Base-by-base conservation (phyloP, 305 asterid species). In the Rubia tinctorum region DNA sequence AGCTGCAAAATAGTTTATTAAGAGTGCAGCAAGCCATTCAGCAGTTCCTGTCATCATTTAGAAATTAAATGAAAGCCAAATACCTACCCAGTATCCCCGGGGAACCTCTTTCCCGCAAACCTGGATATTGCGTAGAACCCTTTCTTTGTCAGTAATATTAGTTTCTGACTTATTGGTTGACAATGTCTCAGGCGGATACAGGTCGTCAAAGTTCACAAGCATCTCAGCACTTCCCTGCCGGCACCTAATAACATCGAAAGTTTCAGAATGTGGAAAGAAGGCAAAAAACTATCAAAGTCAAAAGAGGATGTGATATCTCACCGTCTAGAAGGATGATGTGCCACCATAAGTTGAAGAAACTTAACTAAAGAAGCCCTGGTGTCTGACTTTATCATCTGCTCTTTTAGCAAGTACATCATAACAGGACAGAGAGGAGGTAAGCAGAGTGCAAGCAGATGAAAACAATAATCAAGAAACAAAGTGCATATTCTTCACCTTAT, bases 251-350 rank as follows among this genome's bases (percentile, higher is more conserved):
- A 71, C 72, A 63, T 44, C 64, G 49, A 75, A 47, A 63, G 65
- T 66, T 75, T 71, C 18, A 68, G 75, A 73, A 75, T 58, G 73
- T 72, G 37, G 11, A 69, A 56, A 56, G 77, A 56, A 76, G 44
- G 53, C 76, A 23, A 66, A 51, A 34, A 61, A 27, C 53, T 40
- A 59, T 56, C 73, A 64, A 39, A 45, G 47, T 58, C 67, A 15
- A 70, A 47, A 59, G 37, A 72, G 69, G 56, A 64, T 20, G n/a
- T 47, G 47, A 71, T 62, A 75, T 76, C 1, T 68, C 81, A 86
- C 96, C 96, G 85, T 84, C 88, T 86, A 65, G 98, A 90, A 34
- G 98, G 98, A 83, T 92, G 98, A 87, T 92, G 98, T 70, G 88
- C 88, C 81, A 86, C 96, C 84, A 90, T 80, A 84, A 92, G 92